Evolutionary conservation across 2,329 filamentous ascomycete species (phyloP).

Genomic region (Didymella keratinophila): DNA sequence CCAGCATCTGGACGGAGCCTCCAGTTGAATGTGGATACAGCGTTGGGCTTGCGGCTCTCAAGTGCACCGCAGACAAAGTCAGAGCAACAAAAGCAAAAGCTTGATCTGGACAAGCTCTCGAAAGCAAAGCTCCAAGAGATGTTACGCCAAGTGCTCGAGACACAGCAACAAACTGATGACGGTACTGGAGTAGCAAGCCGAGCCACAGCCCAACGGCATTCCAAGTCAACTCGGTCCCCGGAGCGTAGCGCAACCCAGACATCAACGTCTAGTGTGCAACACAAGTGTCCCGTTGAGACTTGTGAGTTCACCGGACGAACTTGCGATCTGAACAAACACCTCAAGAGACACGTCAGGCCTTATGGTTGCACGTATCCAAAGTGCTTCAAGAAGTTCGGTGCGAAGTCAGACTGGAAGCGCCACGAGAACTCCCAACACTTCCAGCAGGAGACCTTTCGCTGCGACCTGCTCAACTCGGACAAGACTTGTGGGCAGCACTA

Average conservation of each 20-base stretch:
- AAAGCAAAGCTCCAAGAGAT: conserved; percentile 32
- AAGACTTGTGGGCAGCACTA: conserved; percentile 65
- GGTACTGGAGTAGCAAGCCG: too few relatives aligned
- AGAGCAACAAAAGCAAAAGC: conserved; percentile 34
- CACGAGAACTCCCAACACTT: conserved; percentile 85
- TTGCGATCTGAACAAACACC: conserved; percentile 70
- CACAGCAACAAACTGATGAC: conserved; percentile 3
- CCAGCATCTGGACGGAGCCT: too few relatives aligned
- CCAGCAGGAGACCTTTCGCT: conserved; percentile 75
- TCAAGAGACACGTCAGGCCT: conserved; percentile 80
- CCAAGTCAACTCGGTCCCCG: conserved; percentile 15
- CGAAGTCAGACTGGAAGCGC: conserved; percentile 93
- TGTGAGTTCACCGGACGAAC: conserved; percentile 6
- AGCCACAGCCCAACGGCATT: too few relatives aligned
- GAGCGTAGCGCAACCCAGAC: conserved; percentile 26
- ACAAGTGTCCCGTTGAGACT: conserved; percentile 29
- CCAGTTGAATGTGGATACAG: too few relatives aligned
- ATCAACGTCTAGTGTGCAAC: conserved; percentile 14
- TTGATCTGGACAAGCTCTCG: conserved; percentile 36
- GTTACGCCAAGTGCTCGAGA: not conserved
- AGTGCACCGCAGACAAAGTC: conserved; percentile 41
- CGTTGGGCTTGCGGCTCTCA: too few relatives aligned
- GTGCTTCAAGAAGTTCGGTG: conserved; percentile 81
- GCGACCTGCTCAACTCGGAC: conserved; percentile 51
- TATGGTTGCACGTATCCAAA: conserved; percentile 79